A percentile compares a stretch with the other conserved stretches of the same genome.
Evolutionary conservation across 139 green algal species (phyloP).

Genomic region (Tetradesmus obliquus): DNA sequence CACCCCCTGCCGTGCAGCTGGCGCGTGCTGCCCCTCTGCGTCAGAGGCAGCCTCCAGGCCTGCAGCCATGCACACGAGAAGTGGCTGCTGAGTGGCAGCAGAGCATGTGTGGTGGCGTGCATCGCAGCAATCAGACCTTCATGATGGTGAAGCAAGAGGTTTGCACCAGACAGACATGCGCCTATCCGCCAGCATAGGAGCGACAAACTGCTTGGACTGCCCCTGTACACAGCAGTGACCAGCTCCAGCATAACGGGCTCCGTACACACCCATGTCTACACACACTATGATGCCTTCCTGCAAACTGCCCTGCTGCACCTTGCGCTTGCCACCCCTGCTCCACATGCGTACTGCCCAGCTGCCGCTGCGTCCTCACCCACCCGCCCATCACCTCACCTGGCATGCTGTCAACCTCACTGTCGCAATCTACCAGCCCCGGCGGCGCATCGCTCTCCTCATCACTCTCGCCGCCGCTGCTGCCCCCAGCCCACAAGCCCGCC

Average conservation of each 20-base stretch:
- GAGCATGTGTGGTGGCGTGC: background rate
- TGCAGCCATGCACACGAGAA: background rate
- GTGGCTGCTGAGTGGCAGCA: background rate
- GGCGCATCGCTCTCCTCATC: background rate
- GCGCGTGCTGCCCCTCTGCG: background rate
- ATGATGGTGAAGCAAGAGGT: background rate
- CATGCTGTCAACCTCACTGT: constrained; percentile 8
- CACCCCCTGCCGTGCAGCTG: background rate
- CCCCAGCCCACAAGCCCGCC: background rate
- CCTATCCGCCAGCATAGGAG: too few relatives aligned
- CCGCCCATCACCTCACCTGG: background rate
- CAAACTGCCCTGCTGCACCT: too few relatives aligned
- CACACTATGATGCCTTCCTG: too few relatives aligned
- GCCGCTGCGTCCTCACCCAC: background rate
- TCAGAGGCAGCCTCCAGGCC: background rate
- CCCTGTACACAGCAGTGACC: too few relatives aligned
- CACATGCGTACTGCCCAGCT: background rate
- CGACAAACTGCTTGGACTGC: too few relatives aligned
- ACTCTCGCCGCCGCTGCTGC: background rate
- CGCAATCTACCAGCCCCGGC: background rate
- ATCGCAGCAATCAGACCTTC: background rate
- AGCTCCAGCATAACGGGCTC: too few relatives aligned
- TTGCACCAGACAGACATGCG: too few relatives aligned
- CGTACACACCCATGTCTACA: too few relatives aligned
- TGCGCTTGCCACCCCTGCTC: background rate